phyloP scores from a whole-genome alignment of 2,329 filamentous ascomycete genomes.

The Xylaria hypoxylon region DNA sequence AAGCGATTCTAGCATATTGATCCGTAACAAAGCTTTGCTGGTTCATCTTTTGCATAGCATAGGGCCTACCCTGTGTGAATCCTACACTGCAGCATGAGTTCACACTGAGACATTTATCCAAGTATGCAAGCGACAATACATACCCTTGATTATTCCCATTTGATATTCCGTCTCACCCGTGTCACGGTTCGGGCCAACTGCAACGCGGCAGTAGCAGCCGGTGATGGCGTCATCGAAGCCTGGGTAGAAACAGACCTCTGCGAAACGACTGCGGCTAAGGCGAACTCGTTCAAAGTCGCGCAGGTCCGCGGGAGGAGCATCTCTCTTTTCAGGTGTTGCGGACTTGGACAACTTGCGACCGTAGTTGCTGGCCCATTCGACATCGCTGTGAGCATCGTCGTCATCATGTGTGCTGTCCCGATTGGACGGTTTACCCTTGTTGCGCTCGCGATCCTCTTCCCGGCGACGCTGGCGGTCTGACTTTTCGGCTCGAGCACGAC shows the following conservation, averaged over 20 bases:
- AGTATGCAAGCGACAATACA: slow-evolving; percentile 33
- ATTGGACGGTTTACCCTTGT: slow-evolving; percentile 60
- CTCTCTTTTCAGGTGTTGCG: slow-evolving; percentile 67
- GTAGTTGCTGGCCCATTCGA: slow-evolving; percentile 75
- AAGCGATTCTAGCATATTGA: slow-evolving; percentile 82
- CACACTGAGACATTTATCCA: slow-evolving; percentile 2
- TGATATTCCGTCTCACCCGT: slow-evolving; percentile 81
- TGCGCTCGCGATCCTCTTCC: slow-evolving; percentile 69
- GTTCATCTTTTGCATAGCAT: slow-evolving; percentile 80
- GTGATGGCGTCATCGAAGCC: slow-evolving; percentile 84
- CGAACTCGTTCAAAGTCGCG: slow-evolving; percentile 87
- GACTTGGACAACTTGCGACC: slow-evolving; percentile 62
- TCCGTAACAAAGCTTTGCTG: slow-evolving; percentile 85
- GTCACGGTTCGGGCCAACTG: slow-evolving; percentile 81
- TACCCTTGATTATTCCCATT: slow-evolving; percentile 88
- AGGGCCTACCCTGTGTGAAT: slow-evolving; percentile 82
- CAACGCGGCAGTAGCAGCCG: slow-evolving; percentile 87
- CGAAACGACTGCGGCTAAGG: slow-evolving; percentile 86
- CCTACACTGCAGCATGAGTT: slow-evolving; percentile 60
- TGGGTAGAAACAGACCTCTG: slow-evolving; percentile 92
- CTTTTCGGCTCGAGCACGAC: slow-evolving; percentile 72
- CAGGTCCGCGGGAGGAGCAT: slow-evolving; percentile 77
- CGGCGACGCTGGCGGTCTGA: slow-evolving; percentile 72
- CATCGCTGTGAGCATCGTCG: slow-evolving; percentile 79
- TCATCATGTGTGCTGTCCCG: slow-evolving; percentile 62